Conservation (phyloP, 2,329 filamentous ascomycete genomes). For the Tolypocladium sp. region DNA sequence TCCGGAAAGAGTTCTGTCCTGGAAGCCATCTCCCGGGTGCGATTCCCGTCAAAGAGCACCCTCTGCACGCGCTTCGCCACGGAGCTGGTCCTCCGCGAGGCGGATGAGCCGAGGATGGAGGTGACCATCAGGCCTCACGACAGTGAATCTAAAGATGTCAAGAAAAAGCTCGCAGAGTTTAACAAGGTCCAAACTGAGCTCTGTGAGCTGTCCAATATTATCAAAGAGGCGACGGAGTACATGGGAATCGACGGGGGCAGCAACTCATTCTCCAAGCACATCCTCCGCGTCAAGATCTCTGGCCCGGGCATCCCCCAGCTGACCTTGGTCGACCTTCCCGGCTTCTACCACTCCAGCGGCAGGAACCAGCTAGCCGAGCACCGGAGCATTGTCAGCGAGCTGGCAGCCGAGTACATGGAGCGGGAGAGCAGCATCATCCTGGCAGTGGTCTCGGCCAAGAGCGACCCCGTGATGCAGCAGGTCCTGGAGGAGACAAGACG, state of each 20-base stretch:
- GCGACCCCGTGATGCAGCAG: constrained; percentile 48
- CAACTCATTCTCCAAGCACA: constrained; percentile 32
- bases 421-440: constrained; percentile 49
- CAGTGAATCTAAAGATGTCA: constrained; percentile 14
- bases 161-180: constrained; percentile 8
- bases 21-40: constrained; percentile 52
- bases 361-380: constrained; percentile 34
- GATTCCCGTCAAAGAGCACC: constrained; percentile 48
- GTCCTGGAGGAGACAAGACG: constrained; percentile 35
- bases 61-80: constrained; percentile 56
- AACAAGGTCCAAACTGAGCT: neutral
- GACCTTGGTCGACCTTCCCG: constrained; percentile 51
- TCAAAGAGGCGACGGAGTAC: constrained; percentile 27
- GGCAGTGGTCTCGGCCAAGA: constrained; percentile 45
- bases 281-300: constrained; percentile 36
- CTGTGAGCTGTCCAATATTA: constrained; percentile 18
- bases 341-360: constrained; percentile 40
- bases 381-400: constrained; percentile 30
- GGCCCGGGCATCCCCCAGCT: constrained; percentile 41
- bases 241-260: constrained; percentile 37
- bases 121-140: constrained; percentile 21
- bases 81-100: constrained; percentile 47
- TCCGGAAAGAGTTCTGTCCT: constrained; percentile 58
- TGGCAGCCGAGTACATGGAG: constrained; percentile 47
- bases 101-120: constrained; percentile 17